Evolutionary conservation across 768 basidiomycete genomes (phyloP).

Genomic region (Dioszegia crocea): DNA sequence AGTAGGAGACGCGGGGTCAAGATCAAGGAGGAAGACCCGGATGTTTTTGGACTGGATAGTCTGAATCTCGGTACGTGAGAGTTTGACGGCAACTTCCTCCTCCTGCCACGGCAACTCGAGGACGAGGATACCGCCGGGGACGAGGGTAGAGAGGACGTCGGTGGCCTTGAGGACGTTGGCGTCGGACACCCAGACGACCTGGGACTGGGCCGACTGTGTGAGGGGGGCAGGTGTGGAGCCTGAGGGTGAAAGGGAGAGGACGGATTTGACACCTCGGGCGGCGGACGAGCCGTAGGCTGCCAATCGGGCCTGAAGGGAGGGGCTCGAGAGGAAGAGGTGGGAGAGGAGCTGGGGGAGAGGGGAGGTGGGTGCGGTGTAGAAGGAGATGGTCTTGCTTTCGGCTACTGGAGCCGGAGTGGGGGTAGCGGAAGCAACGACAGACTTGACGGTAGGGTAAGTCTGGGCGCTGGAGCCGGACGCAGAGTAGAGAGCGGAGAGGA

Average conservation of each 20-base stretch:
- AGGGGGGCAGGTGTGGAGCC: constrained; percentile 30
- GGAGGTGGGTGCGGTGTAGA: constrained; percentile 62
- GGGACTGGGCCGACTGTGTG: constrained; percentile 56
- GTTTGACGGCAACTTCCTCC: constrained; percentile 67
- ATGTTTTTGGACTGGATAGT: constrained; percentile 56
- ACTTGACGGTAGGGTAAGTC: constrained; percentile 34
- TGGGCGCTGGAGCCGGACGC: constrained; percentile 32
- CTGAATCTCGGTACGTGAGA: constrained; percentile 56
- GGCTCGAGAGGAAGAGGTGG: constrained; percentile 51
- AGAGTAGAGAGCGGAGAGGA: constrained; percentile 42
- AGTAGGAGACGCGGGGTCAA: constrained; percentile 53
- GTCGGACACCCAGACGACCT: constrained; percentile 70
- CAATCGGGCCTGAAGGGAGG: constrained; percentile 50
- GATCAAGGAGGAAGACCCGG: constrained; percentile 50
- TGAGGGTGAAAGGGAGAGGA: constrained; percentile 49
- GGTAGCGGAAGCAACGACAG: constrained; percentile 23
- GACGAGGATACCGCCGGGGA: constrained; percentile 61
- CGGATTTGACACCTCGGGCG: constrained; percentile 49
- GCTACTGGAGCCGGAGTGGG: constrained; percentile 1
- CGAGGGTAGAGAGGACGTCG: constrained; percentile 64
- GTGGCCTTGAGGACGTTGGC: constrained; percentile 73
- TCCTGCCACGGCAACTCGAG: constrained; percentile 74
- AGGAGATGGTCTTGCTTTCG: constrained; percentile 55
- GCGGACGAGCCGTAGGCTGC: constrained; percentile 47
- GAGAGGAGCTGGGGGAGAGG: constrained; percentile 55